phyloP scores from a whole-genome alignment of 2,329 filamentous ascomycete species.

The Pseudogymnoascus sp. region DNA sequence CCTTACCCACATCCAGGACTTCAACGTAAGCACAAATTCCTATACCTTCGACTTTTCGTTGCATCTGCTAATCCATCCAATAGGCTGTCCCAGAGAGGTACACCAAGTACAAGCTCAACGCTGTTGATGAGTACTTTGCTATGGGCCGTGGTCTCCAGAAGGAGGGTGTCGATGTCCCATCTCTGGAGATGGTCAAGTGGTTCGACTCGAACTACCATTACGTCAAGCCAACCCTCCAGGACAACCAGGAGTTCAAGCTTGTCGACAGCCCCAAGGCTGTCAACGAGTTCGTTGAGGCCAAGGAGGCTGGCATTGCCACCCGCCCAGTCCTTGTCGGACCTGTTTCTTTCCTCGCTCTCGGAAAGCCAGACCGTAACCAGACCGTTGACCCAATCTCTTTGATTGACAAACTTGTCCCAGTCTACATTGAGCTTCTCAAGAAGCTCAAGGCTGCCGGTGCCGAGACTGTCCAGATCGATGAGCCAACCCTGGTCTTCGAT shows the following conservation, averaged over 20 bases:
- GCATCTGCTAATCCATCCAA: slow-evolving; percentile 15
- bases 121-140: slow-evolving; percentile 96
- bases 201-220: slow-evolving; percentile 99
- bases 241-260: slow-evolving; percentile 95
- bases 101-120: slow-evolving; percentile 77
- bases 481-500: slow-evolving; percentile 94
- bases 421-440: slow-evolving; percentile 87
- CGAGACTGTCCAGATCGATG: slow-evolving; percentile 95
- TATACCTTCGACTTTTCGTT: slow-evolving; percentile 1
- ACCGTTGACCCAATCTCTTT: slow-evolving; percentile 88
- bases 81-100: slow-evolving; percentile 90
- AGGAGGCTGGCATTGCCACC: slow-evolving; percentile 89
- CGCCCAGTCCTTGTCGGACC: slow-evolving; percentile 92
- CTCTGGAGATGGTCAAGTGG: slow-evolving; percentile 99
- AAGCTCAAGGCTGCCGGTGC: slow-evolving; percentile 95
- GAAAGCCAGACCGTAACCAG: slow-evolving; percentile 96
- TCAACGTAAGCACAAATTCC: slow-evolving; percentile 59
- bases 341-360: slow-evolving; percentile 94
- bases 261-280: slow-evolving; percentile 85
- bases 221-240: slow-evolving; percentile 96
- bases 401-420: slow-evolving; percentile 83
- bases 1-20: slow-evolving; percentile 95
- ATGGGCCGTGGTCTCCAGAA: slow-evolving; percentile 99
- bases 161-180: slow-evolving; percentile 84
- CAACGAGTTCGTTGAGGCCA: slow-evolving; percentile 89